Evolutionary conservation across 371 early-diverging fungal species (phyloP).

Genomic region (Mortierella sp.): DNA sequence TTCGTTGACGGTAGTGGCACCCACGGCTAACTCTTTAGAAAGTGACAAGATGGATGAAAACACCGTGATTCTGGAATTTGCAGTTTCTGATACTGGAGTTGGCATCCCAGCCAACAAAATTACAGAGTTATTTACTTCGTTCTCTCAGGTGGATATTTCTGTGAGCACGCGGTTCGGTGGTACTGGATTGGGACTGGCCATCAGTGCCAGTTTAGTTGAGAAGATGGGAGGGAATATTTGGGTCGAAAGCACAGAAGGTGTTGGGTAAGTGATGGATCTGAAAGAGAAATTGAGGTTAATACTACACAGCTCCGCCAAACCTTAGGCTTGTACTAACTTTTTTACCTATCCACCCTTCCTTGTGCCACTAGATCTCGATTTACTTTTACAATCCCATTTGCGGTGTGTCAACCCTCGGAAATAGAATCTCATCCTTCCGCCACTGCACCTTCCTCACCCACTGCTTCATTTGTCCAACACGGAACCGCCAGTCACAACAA

Average conservation of each 20-base stretch:
- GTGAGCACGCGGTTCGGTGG: constrained; percentile 70
- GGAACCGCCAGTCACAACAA: neutral
- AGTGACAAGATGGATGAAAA: constrained; percentile 49
- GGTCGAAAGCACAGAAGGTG: constrained; percentile 68
- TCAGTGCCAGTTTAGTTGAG: constrained; percentile 69
- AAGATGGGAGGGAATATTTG: constrained; percentile 73
- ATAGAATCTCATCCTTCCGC: constrained; percentile 34
- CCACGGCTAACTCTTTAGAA: constrained; percentile 43
- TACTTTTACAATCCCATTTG: constrained; percentile 68
- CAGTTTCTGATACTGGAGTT: constrained; percentile 71
- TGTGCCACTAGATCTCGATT: constrained; percentile 64
- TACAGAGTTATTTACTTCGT: constrained; percentile 68
- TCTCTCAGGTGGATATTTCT: constrained; percentile 72
- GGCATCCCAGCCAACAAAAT: constrained; percentile 71
- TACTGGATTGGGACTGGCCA: constrained; percentile 69
- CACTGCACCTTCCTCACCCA: constrained; percentile 47
- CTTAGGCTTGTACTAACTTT: neutral
- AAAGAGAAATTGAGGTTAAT: neutral
- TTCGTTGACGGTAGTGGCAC: constrained; percentile 41
- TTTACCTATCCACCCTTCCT: constrained; percentile 41
- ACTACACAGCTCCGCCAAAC: neutral
- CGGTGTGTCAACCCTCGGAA: constrained; percentile 47
- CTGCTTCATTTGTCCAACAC: constrained; percentile 5
- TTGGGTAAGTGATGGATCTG: constrained; percentile 50
- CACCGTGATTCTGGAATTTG: constrained; percentile 66